Evolutionary conservation across 2,329 filamentous ascomycete species (phyloP).

Genomic region (Lecanicillium sp.): DNA sequence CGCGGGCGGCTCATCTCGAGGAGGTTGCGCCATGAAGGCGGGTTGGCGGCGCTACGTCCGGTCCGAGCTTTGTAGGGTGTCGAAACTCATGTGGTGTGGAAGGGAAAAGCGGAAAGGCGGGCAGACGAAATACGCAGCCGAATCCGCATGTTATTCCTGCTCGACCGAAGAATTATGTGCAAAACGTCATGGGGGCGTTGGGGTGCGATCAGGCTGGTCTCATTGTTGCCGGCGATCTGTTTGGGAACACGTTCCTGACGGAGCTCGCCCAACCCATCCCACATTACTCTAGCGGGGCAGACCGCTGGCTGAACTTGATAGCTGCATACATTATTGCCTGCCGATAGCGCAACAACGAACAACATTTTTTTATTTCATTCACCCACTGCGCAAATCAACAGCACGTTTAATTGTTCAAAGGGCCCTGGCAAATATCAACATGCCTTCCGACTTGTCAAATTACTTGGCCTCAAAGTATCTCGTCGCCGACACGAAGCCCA

Average conservation of each 20-base stretch:
- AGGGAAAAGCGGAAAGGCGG: constrained; percentile 20
- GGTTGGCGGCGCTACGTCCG: constrained; percentile 16
- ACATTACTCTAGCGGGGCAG: constrained; percentile 15
- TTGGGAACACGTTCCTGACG: constrained; percentile 7
- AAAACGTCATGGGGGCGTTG: constrained; percentile 6
- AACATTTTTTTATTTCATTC: not conserved
- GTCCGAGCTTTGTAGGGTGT: constrained; percentile 10
- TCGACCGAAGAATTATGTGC: not conserved
- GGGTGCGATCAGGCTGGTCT: constrained; percentile 1
- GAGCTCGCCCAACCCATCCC: constrained; percentile 8
- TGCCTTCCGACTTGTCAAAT: constrained; percentile 62
- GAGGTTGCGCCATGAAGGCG: constrained; percentile 61
- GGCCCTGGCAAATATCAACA: too few relatives aligned
- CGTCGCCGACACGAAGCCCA: constrained; percentile 48
- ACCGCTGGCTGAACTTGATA: constrained; percentile 4
- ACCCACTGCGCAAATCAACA: not conserved
- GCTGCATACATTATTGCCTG: constrained; percentile 5
- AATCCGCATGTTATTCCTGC: constrained; percentile 25
- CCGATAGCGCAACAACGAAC: not conserved
- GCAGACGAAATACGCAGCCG: constrained; percentile 18
- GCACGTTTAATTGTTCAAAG: too few relatives aligned
- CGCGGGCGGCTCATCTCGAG: constrained; percentile 57
- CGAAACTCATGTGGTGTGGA: constrained; percentile 14
- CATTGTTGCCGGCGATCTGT: constrained; percentile 1
- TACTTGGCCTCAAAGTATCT: constrained; percentile 94